Evolutionary conservation across 1,139 yeast genomes (phyloP).

Genomic region (Kurtzmaniella natalensis): DNA sequence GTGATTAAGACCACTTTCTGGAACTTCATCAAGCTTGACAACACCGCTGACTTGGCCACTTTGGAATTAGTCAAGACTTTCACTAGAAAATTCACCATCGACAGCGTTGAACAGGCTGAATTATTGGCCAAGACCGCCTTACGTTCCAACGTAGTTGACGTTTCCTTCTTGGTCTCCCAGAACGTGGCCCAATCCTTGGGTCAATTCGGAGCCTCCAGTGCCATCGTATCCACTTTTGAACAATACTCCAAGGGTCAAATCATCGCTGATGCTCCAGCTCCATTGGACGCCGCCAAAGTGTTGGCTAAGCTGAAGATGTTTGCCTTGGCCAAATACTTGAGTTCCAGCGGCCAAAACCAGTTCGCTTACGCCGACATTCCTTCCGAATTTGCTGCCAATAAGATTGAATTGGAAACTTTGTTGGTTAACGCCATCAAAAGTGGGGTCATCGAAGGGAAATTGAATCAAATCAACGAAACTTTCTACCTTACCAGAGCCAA

Average conservation of each 20-base stretch:
- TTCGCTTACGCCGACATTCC: conserved; percentile 41
- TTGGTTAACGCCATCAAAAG: conserved; percentile 43
- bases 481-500: conserved; percentile 42
- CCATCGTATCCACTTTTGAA: conserved; percentile 25
- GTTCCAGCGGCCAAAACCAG: conserved; percentile 20
- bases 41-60: conserved; percentile 21
- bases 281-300: conserved; percentile 10
- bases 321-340: conserved; percentile 38
- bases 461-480: conserved; percentile 42
- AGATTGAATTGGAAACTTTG: conserved; percentile 37
- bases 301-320: conserved; percentile 38
- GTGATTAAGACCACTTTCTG: conserved; percentile 33
- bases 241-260: conserved; percentile 37
- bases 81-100: conserved; percentile 23
- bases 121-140: conserved; percentile 35
- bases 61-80: conserved; percentile 35
- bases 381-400: conserved; percentile 20
- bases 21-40: conserved; percentile 37
- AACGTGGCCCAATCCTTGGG: conserved; percentile 34
- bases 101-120: conserved; percentile 25
- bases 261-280: conserved; percentile 8
- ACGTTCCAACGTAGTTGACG: conserved; percentile 38
- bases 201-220: conserved; percentile 15
- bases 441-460: conserved; percentile 44
- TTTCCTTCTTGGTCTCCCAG: conserved; percentile 40